Conservation (phyloP, 2,329 filamentous ascomycete genomes). For the Sporothrix pallida region DNA sequence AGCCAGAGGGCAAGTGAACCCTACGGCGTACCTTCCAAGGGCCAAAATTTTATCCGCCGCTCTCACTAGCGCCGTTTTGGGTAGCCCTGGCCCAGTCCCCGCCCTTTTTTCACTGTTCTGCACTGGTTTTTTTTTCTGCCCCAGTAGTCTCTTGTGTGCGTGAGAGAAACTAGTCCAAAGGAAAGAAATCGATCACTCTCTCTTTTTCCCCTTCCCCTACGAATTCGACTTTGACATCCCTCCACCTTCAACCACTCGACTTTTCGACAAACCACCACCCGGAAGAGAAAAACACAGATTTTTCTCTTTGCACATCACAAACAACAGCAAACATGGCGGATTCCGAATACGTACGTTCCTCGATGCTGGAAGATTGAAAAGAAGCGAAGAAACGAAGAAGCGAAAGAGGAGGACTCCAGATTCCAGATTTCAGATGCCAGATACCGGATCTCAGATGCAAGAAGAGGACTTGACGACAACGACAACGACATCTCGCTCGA, state of each 20-base stretch:
- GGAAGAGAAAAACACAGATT: conserved; percentile 25
- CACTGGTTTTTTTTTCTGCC: conserved; percentile 19
- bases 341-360: conserved; percentile 46
- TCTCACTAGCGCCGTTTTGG: conserved; percentile 23
- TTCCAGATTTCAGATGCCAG: neutral
- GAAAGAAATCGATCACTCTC: conserved; percentile 29
- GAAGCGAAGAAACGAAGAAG: neutral
- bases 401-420: neutral
- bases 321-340: conserved; percentile 76
- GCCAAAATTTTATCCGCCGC: conserved; percentile 26
- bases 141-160: conserved; percentile 9
- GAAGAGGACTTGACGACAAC: neutral
- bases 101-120: conserved; percentile 2
- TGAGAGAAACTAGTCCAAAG: conserved; percentile 9
- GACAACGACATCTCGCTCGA: neutral
- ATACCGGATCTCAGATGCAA: neutral
- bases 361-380: neutral
- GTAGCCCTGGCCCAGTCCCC: conserved; percentile 14
- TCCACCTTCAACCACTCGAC: conserved; percentile 30
- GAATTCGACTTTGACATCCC: conserved; percentile 24
- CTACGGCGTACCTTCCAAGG: conserved; percentile 7
- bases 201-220: conserved; percentile 1
- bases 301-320: conserved; percentile 31
- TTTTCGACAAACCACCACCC: conserved; percentile 35
- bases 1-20: conserved; percentile 29